phyloP scores from a whole-genome alignment of 1,139 yeast species.

The Saccharomyces hybrid region DNA sequence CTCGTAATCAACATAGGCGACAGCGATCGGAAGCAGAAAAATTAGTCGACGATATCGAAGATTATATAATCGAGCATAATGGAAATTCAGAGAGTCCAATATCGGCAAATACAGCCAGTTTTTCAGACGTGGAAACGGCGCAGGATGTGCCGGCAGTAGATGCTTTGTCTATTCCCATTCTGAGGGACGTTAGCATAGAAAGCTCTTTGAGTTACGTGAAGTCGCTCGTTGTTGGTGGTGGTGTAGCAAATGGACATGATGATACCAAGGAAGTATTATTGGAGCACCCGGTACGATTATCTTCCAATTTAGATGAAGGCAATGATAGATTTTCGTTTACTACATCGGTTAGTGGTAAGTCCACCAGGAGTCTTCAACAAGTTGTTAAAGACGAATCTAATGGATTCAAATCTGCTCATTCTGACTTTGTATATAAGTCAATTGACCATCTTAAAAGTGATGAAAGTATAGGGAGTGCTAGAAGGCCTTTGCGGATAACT shows the following conservation, averaged over 20 bases:
- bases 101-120: background rate
- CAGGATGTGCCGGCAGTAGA: slow-evolving; percentile 1
- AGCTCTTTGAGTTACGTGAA: slow-evolving; percentile 12
- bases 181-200: slow-evolving; percentile 4
- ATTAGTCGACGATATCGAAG: slow-evolving; percentile 29
- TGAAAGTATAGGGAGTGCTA: slow-evolving; percentile 2
- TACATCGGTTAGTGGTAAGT: slow-evolving; percentile 13
- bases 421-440: slow-evolving; percentile 4
- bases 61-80: slow-evolving; percentile 16
- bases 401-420: slow-evolving; percentile 5
- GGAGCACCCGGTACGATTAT: background rate
- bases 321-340: slow-evolving; percentile 21
- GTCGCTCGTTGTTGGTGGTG: slow-evolving; percentile 8
- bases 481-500: background rate
- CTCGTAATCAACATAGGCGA: slow-evolving; percentile 18
- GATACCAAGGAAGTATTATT: background rate
- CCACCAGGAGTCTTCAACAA: slow-evolving; percentile 16
- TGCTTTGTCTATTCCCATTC: background rate
- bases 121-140: background rate
- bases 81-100: slow-evolving; percentile 4
- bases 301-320: slow-evolving; percentile 5
- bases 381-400: slow-evolving; percentile 8
- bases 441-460: slow-evolving; percentile 1
- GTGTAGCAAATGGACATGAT: background rate
- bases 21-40: slow-evolving; percentile 30